phyloP scores from a whole-genome alignment of 495 filamentous ascomycete genomes.

The Penicillium odoratum region DNA sequence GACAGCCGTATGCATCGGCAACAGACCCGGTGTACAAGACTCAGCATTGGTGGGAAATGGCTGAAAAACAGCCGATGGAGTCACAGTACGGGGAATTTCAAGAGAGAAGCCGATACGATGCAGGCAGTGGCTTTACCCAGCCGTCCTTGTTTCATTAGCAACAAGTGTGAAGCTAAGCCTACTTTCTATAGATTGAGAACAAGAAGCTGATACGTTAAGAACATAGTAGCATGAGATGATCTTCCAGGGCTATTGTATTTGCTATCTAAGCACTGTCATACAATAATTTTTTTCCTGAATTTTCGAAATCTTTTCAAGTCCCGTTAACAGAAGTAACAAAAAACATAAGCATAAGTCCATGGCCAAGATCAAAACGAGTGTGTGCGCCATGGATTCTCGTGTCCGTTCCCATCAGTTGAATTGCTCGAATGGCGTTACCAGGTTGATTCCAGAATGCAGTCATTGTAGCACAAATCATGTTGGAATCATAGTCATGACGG shows the following conservation, averaged over 20 bases:
- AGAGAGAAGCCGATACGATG: conserved; percentile 33
- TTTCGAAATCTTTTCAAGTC: neutral
- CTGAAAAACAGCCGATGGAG: conserved; percentile 50
- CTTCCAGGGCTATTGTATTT: neutral
- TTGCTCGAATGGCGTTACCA: neutral
- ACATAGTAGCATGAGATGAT: neutral
- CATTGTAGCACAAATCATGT: conserved; percentile 5
- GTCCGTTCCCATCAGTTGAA: neutral
- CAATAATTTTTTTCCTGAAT: neutral
- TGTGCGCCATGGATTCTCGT: conserved; percentile 16
- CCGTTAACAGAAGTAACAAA: neutral
- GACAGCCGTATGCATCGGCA: conserved; percentile 51
- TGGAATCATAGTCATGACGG: neutral
- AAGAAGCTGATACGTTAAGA: neutral
- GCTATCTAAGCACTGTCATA: conserved; percentile 2
- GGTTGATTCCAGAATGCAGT: neutral
- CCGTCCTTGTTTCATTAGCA: neutral
- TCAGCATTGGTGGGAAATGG: conserved; percentile 49
- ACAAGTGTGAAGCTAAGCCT: neutral
- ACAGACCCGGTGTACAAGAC: conserved; percentile 62
- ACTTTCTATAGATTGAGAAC: neutral
- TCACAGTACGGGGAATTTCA: conserved; percentile 57
- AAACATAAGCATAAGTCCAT: conserved; percentile 5
- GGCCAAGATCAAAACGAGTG: conserved; percentile 23
- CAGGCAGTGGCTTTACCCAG: conserved; percentile 7